phyloP scores from a whole-genome alignment of 1,139 yeast species.

The Arxiozyma bovina region DNA sequence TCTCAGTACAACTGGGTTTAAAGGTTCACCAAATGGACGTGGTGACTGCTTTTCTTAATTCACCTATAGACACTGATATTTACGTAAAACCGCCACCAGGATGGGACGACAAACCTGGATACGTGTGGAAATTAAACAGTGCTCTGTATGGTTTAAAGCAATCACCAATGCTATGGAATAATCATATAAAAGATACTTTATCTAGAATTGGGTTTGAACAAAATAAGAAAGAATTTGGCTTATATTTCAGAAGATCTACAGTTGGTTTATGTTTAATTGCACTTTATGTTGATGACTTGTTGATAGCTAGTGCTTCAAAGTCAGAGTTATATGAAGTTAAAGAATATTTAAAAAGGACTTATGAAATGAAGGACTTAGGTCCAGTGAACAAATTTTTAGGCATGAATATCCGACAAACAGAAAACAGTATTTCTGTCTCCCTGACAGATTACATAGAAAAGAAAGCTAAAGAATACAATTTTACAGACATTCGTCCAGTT shows the following conservation, averaged over 20 bases:
- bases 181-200: constrained; percentile 19
- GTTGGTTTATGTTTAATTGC: constrained; percentile 2
- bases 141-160: constrained; percentile 34
- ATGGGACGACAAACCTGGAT: constrained; percentile 2
- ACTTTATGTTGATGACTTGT: constrained; percentile 7
- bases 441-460: too few species aligned
- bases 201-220: constrained; percentile 18
- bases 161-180: constrained; percentile 36
- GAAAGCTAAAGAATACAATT: too few species aligned
- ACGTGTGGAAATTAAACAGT: constrained; percentile 33
- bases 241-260: constrained; percentile 1
- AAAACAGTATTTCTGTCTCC: too few species aligned
- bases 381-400: too few species aligned
- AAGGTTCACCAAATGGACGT: constrained; percentile 22
- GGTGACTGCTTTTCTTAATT: constrained; percentile 16
- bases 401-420: too few species aligned
- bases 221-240: constrained; percentile 3
- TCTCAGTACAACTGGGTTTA: constrained; percentile 7
- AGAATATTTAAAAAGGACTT: too few species aligned
- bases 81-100: constrained; percentile 9
- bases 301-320: constrained; percentile 5
- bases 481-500: too few species aligned
- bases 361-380: too few species aligned
- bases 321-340: too few species aligned
- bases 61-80: constrained; percentile 34